Base-by-base conservation (phyloP, 2,329 filamentous ascomycete species). In the Xylariaceae sp. region DNA sequence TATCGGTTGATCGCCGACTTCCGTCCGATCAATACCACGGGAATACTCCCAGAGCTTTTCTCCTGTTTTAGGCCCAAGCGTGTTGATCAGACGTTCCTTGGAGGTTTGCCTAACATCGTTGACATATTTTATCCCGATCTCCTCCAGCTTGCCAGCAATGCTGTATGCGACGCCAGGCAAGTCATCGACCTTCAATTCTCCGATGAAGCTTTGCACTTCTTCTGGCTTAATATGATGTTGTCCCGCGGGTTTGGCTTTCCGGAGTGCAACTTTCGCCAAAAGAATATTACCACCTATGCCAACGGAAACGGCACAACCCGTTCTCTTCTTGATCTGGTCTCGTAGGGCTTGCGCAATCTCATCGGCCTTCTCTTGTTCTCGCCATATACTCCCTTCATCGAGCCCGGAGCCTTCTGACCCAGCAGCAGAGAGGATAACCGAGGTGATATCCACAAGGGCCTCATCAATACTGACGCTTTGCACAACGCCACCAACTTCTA, bases 391-490 rank as follows among this genome's bases (percentile, higher is more conserved):
- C 0, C 83, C 88, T 70, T 95, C 89, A 7, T 83, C 81, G 3
- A 87, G 69, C 1, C 81, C 83, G 20, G 78, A 76, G 0, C 89
- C 90, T 64, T 89, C 83, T 1, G 88, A 89, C 2, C 85, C 86
- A 10, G 84, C 82, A 14, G 81, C 81, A 12, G 81, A 77, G 44
- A 91, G 75, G 56, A 95, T 89, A 2, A 90, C 74, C 2, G 78
- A 77, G 2, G 90, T 95, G 32, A 93, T 82, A 72, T 99, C 95
- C 16, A 99, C 77, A 7, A 99, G 81, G 1, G 92, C 95, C 74
- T 99, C 96, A 64, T 99, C 96, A 44, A 99, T 90, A 68, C 95
- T 98, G 50, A 99, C 93, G 67, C 95, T 98, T 71, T 99, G 95
- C 0, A 98, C 91, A 18, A 91, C 75, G 1, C 92, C 93, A 18